Evolutionary conservation across 495 filamentous ascomycete genomes (phyloP).

Genomic region (Bacidia rubella): DNA sequence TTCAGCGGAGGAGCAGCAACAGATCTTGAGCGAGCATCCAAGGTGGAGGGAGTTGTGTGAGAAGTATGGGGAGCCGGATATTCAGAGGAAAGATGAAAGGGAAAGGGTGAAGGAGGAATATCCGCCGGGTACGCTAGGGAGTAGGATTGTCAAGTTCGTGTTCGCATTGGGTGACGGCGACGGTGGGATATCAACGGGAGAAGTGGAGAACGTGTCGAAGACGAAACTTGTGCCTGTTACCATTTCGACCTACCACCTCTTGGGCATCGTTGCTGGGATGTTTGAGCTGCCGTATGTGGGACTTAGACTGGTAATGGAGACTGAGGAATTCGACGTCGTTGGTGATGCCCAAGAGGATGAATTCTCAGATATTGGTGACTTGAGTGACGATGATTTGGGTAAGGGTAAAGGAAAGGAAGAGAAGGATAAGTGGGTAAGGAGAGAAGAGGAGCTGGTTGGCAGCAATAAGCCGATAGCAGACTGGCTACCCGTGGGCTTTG

Average conservation of each 20-base stretch:
- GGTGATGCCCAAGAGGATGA: constrained; percentile 40
- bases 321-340: constrained; percentile 71
- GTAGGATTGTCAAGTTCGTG: constrained; percentile 50
- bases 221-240: constrained; percentile 54
- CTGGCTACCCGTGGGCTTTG: background rate
- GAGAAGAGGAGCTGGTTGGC: constrained; percentile 72
- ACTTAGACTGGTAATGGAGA: constrained; percentile 63
- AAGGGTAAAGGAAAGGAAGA: constrained; percentile 17
- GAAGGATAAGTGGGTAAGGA: constrained; percentile 44
- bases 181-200: background rate
- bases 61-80: constrained; percentile 49
- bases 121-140: constrained; percentile 56
- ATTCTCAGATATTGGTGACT: constrained; percentile 34
- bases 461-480: constrained; percentile 61
- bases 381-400: constrained; percentile 36
- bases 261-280: constrained; percentile 58
- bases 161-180: constrained; percentile 33
- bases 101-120: constrained; percentile 14
- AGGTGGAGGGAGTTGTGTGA: constrained; percentile 63
- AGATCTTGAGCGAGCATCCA: constrained; percentile 45
- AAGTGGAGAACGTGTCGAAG: constrained; percentile 2
- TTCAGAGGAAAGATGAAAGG: constrained; percentile 25
- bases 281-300: constrained; percentile 51
- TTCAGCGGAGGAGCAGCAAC: constrained; percentile 28
- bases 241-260: constrained; percentile 67